Evolutionary conservation across 2,329 filamentous ascomycete genomes (phyloP).

Genomic region (Emmonsiellopsis sp.): DNA sequence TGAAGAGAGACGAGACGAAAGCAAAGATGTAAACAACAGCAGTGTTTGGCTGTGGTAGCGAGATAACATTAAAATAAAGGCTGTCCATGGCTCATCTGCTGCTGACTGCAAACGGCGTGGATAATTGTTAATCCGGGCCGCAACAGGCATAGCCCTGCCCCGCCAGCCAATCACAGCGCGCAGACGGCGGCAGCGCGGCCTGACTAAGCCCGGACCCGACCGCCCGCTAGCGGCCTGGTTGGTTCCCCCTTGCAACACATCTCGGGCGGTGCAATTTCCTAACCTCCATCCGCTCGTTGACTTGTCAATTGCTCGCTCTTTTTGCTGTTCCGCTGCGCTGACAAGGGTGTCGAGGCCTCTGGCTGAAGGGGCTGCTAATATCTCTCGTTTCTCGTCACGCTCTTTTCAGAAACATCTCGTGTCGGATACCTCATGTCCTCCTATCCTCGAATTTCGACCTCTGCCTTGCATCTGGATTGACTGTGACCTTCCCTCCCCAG

Average conservation of each 20-base stretch:
- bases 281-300: slow-evolving; percentile 2
- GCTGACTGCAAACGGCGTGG: background rate
- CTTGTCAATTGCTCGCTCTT: slow-evolving; percentile 3
- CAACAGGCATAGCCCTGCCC: background rate
- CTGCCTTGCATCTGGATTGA: background rate
- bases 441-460: background rate
- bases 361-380: background rate
- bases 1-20: background rate
- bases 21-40: background rate
- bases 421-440: background rate
- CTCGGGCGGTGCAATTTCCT: slow-evolving; percentile 7
- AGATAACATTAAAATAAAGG: background rate
- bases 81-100: background rate
- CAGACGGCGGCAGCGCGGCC: background rate
- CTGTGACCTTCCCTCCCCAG: background rate
- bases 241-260: slow-evolving; percentile 7
- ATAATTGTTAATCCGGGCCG: background rate
- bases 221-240: too few relatives aligned
- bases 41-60: background rate
- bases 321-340: slow-evolving; percentile 2
- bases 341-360: background rate
- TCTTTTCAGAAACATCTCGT: background rate
- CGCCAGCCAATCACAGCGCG: background rate
- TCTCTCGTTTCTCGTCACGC: background rate
- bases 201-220: background rate